Conservation (phyloP, 495 filamentous ascomycete genomes). For the Aeminium ludgeri region DNA sequence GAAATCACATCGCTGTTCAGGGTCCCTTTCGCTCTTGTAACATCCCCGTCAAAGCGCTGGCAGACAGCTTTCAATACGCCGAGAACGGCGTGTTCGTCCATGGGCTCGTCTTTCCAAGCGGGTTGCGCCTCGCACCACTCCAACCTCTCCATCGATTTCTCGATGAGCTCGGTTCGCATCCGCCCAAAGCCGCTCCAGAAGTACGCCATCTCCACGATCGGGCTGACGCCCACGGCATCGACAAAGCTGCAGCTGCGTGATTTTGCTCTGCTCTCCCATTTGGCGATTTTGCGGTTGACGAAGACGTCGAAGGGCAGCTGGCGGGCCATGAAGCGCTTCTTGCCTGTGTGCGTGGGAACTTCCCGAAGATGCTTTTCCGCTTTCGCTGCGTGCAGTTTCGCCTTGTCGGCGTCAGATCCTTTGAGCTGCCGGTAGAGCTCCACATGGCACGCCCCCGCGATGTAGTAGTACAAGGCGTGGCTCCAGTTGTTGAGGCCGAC, state of each 20-base stretch:
- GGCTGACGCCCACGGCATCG: conserved; percentile 71
- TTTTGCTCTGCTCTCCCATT: conserved; percentile 73
- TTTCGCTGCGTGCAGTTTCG: conserved; percentile 36
- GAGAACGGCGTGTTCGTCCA: conserved; percentile 59
- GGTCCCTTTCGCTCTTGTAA: conserved; percentile 44
- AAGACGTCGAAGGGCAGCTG: conserved; percentile 86
- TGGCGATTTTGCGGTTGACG: conserved; percentile 65
- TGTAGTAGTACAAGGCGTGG: conserved; percentile 77
- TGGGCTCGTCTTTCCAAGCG: conserved; percentile 39
- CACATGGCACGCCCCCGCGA: conserved; percentile 59
- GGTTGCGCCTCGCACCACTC: conserved; percentile 45
- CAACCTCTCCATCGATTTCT: conserved; percentile 43
- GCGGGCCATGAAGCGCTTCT: conserved; percentile 75
- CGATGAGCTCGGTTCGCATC: conserved; percentile 48
- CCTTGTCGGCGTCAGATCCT: conserved; percentile 34
- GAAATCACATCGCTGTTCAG: conserved; percentile 43
- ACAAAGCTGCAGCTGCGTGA: conserved; percentile 50
- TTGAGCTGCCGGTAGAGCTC: conserved; percentile 57
- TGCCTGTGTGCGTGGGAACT: conserved; percentile 60
- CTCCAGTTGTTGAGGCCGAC: conserved; percentile 82
- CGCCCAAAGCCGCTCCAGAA: conserved; percentile 76
- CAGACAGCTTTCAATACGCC: conserved; percentile 51
- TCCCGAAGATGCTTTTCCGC: conserved; percentile 54
- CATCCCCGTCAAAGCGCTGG: conserved; percentile 41
- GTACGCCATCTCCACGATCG: conserved; percentile 87